A percentile compares a stretch with the other conserved stretches of the same genome.
These are phyloP conservation scores for Pleurotus djamor DNA, from an alignment of 768 basidiomycete species.

Conservation along the genomic window DNA sequence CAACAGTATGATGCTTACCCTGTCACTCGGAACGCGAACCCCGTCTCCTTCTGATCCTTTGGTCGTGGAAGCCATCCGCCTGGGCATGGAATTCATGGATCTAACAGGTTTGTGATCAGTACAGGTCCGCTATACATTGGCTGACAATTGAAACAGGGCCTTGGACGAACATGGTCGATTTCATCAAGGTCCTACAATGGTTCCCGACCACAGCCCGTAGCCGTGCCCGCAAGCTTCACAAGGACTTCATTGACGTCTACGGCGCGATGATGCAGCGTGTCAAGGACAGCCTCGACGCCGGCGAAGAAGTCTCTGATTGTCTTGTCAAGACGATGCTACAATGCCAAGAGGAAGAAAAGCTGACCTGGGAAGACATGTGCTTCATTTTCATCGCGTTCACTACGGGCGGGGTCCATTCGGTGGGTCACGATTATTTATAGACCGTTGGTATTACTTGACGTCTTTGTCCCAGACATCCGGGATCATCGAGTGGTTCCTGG, in stretches of 20 bases:
- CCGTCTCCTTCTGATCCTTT: slow-evolving; percentile 15
- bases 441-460: slow-evolving; percentile 1
- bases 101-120: slow-evolving; percentile 10
- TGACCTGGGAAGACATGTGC: slow-evolving; percentile 28
- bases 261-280: slow-evolving; percentile 26
- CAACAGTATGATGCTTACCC: slow-evolving; percentile 20
- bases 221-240: slow-evolving; percentile 16
- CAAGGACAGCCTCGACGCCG: slow-evolving; percentile 21
- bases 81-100: slow-evolving; percentile 23
- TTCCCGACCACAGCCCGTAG: slow-evolving; percentile 15
- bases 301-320: slow-evolving; percentile 29
- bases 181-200: slow-evolving; percentile 18
- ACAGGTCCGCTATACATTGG: not conserved
- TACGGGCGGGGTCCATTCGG: slow-evolving; percentile 31
- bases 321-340: slow-evolving; percentile 27
- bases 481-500: slow-evolving; percentile 30
- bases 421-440: not conserved
- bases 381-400: slow-evolving; percentile 30
- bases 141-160: slow-evolving; percentile 9
- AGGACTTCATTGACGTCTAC: slow-evolving; percentile 24
- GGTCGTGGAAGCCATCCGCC: slow-evolving; percentile 14
- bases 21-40: slow-evolving; percentile 20
- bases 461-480: slow-evolving; percentile 22
- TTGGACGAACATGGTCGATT: slow-evolving; percentile 19
- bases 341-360: slow-evolving; percentile 21